phyloP scores from a whole-genome alignment of 176 grass and related monocot genomes.

The Carex scoparia region DNA sequence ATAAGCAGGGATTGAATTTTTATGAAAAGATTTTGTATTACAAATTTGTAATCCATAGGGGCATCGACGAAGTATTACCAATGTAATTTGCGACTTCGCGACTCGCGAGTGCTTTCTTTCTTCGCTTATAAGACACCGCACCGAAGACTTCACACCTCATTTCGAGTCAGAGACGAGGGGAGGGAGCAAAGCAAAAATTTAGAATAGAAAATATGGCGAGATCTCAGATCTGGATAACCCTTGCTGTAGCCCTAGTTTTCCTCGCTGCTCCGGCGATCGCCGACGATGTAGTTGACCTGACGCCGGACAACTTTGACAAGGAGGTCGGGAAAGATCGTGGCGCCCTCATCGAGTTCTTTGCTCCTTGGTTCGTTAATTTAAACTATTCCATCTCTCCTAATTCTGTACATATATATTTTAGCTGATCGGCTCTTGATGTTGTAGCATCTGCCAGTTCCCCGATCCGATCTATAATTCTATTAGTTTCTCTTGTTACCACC shows the following conservation, averaged over 20 bases:
- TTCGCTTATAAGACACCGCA: constrained; percentile 1
- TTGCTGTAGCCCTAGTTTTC: constrained; percentile 33
- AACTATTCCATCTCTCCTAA: neutral
- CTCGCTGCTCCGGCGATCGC: constrained; percentile 28
- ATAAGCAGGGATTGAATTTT: no score
- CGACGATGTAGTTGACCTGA: constrained; percentile 66
- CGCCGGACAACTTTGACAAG: constrained; percentile 77
- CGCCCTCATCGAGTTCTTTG: constrained; percentile 89
- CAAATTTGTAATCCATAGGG: neutral
- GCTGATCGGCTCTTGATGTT: neutral
- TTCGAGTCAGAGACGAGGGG: no score
- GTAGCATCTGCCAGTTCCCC: neutral
- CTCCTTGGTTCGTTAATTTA: constrained; percentile 48
- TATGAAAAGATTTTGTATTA: neutral
- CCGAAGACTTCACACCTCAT: neutral
- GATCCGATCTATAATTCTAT: constrained; percentile 20
- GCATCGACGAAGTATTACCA: neutral
- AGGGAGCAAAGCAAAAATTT: neutral
- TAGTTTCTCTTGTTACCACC: neutral
- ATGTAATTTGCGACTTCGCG: neutral
- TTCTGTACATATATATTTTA: neutral
- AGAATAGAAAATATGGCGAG: constrained; percentile 29
- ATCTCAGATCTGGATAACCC: constrained; percentile 51
- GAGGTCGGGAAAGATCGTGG: constrained; percentile 89
- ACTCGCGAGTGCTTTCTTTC: neutral